Evolutionary conservation across 805 yeast species (phyloP), one percentile per base, ranked within the genome.

Genomic region (Hanseniaspora vineae): DNA sequence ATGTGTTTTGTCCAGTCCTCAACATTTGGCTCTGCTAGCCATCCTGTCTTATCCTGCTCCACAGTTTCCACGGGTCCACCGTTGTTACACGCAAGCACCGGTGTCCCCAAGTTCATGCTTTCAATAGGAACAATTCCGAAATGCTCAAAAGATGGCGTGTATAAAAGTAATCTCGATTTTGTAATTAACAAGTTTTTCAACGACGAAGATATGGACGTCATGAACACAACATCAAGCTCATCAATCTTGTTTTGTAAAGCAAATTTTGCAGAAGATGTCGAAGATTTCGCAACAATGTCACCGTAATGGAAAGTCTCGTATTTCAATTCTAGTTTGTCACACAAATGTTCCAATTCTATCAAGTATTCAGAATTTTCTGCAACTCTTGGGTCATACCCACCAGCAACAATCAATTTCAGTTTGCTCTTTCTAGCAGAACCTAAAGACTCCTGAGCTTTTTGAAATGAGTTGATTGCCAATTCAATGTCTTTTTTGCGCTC

Each of bases 41-140:
- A 83, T 0, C 94, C 94, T 0, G 88, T 82, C 9, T 81, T 79
- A 13, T 57, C 54, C 2, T 72, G 60, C 2, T 58, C 52, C 3
- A 71, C 58, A 0, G 96, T 81, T 60, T 92, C 99, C 35, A 80
- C 65, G 0, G 98, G 98, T 0, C 99, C 99, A 29, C 98, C 99
- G 39, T 78, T 78, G 57, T 84, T 78, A 5, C 82, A 81, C 0
- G 96, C 96, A 46, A 92, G 66, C 0, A 89, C 96, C 0, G 95
- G 87, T 0, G 81, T 81, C 31, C 84, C 82, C 49, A 76, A 71
- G 44, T 81, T 72, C 97, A 92, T 89, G 12, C 96, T 89, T 61
- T 92, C 98, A 14, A 92, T 71, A 1, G 99, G 99, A 10, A 92
- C 99, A 53, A 92, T 92, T 13, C 99, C 99, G 60, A 92, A 92